phyloP scores from a whole-genome alignment of 176 grass and related monocot species.

The Areca catechu region DNA sequence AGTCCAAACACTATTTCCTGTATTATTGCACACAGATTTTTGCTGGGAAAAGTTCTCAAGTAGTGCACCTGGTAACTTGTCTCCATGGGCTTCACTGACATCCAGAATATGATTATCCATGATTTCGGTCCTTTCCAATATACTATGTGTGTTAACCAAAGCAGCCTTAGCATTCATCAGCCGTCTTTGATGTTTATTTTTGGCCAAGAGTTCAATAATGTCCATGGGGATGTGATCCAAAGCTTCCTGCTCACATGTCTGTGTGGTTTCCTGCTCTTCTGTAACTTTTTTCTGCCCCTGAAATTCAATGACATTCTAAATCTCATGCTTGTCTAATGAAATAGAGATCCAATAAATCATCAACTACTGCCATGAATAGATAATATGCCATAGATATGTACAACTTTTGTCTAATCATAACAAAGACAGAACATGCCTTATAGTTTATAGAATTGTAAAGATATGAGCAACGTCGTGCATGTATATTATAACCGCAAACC shows the following conservation, averaged over 20 bases:
- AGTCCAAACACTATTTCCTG: slow-evolving; percentile 18
- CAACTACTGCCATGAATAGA: too few relatives aligned
- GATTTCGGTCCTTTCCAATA: slow-evolving; percentile 12
- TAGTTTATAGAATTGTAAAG: too few relatives aligned
- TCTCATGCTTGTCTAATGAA: slow-evolving; percentile 25
- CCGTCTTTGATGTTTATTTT: slow-evolving; percentile 48
- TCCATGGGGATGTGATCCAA: slow-evolving; percentile 76
- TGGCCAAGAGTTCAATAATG: slow-evolving; percentile 72
- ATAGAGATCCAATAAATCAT: not conserved
- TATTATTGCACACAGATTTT: slow-evolving; percentile 21
- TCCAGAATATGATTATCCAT: slow-evolving; percentile 25
- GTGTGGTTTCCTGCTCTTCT: slow-evolving; percentile 21
- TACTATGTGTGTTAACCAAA: slow-evolving; percentile 3
- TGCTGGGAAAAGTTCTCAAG: slow-evolving; percentile 17
- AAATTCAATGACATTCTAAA: slow-evolving; percentile 14
- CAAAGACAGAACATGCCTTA: too few relatives aligned
- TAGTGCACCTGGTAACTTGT: slow-evolving; percentile 12
- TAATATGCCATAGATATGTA: too few relatives aligned
- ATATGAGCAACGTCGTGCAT: too few relatives aligned
- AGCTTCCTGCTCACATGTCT: slow-evolving; percentile 17
- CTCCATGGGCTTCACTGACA: slow-evolving; percentile 14
- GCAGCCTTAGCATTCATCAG: slow-evolving; percentile 23
- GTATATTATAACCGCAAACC: too few relatives aligned
- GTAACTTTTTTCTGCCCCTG: slow-evolving; percentile 17
- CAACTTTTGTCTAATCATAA: too few relatives aligned